Percentiles rank a stretch among this genome's conserved stretches.
Evolutionary conservation across 2,329 filamentous ascomycete species (phyloP).

Genomic region (Ophiostoma montium): DNA sequence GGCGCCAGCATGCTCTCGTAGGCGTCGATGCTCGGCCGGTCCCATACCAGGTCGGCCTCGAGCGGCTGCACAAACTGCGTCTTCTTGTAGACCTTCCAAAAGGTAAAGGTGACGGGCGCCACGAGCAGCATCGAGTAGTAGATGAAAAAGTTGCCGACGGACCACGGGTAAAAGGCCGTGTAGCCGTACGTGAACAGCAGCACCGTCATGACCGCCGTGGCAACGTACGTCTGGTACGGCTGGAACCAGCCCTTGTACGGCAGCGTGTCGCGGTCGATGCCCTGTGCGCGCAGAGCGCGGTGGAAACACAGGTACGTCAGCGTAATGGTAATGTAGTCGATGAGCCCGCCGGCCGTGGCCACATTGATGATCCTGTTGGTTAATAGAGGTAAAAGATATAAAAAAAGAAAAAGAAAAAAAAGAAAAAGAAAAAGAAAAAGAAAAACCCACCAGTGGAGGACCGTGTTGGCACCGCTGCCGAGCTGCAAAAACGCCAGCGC

Average conservation of each 20-base stretch:
- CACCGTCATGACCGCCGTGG: constrained; percentile 10
- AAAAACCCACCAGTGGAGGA: constrained; percentile 22
- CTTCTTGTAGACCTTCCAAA: constrained; percentile 50
- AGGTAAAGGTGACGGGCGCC: constrained; percentile 36
- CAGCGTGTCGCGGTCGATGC: constrained; percentile 20
- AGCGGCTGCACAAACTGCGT: constrained; percentile 27
- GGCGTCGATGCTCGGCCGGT: constrained; percentile 17
- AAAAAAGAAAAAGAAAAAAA: no score
- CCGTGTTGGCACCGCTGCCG: constrained; percentile 20
- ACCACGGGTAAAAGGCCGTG: constrained; percentile 33
- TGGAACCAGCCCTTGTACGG: constrained; percentile 26
- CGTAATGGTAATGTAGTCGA: constrained; percentile 29
- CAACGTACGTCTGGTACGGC: constrained; percentile 25
- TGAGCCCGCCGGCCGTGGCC: constrained; percentile 27
- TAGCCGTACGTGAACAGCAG: constrained; percentile 35
- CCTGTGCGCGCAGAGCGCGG: constrained; percentile 23
- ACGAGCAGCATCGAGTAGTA: constrained; percentile 45
- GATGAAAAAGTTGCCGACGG: constrained; percentile 31
- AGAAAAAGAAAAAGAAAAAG: no score
- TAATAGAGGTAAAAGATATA: no score
- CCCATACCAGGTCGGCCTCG: constrained; percentile 17
- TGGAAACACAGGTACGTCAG: constrained; percentile 26
- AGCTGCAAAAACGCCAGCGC: constrained; percentile 27
- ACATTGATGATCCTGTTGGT: constrained; percentile 22
- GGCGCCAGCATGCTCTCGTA: constrained; percentile 23